Percentiles rank a stretch among this genome's conserved stretches.
phyloP scores from a whole-genome alignment of 2,329 filamentous ascomycete genomes.

The Diaporthe capsici region DNA sequence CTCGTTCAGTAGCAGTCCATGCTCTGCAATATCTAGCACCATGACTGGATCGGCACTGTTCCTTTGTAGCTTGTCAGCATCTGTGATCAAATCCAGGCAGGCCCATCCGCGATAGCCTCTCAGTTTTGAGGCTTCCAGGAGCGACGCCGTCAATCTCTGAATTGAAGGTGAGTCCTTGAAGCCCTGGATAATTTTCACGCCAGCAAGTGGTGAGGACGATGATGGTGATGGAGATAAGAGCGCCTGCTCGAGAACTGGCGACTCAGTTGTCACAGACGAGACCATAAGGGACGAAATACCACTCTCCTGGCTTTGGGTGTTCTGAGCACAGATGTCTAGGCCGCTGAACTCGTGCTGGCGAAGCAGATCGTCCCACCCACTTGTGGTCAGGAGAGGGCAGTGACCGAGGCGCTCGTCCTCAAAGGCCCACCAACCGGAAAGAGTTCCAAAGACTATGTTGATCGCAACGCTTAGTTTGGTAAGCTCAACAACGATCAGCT shows the following conservation, averaged over 20 bases:
- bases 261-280: background rate
- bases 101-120: background rate
- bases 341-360: background rate
- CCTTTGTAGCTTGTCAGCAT: background rate
- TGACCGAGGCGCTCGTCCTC: slow-evolving; percentile 7
- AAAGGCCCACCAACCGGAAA: slow-evolving; percentile 45
- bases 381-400: background rate
- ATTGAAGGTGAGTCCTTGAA: background rate
- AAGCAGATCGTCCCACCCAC: slow-evolving; percentile 16
- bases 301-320: background rate
- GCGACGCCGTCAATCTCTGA: background rate
- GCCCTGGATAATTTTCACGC: background rate
- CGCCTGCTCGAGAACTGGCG: background rate
- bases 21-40: slow-evolving; percentile 3
- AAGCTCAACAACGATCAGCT: slow-evolving; percentile 49
- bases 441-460: slow-evolving; percentile 50
- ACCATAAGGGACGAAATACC: slow-evolving; percentile 15
- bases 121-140: background rate
- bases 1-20: slow-evolving; percentile 4
- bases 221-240: background rate
- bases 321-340: slow-evolving; percentile 10
- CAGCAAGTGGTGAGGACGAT: background rate
- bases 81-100: background rate
- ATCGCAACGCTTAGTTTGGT: slow-evolving; percentile 36
- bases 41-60: background rate